Conservation (phyloP, 257 asterid genomes). For the Primulina eburnea region DNA sequence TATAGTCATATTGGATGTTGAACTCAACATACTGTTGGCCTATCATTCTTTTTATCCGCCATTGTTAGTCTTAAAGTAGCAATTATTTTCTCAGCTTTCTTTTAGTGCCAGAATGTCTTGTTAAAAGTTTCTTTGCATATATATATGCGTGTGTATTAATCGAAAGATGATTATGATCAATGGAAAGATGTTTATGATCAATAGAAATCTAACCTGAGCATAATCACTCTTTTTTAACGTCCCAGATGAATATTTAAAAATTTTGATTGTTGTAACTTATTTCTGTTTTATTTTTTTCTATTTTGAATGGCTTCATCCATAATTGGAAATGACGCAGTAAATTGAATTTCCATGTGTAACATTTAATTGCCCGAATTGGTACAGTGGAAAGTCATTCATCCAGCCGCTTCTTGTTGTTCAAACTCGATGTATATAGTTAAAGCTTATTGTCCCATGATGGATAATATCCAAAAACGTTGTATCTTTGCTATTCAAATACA, state of each 20-base stretch:
- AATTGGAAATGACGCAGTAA: not conserved
- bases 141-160: too few relatives aligned
- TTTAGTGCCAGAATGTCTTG: conserved; percentile 3
- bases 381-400: not conserved
- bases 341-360: not conserved
- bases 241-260: not conserved
- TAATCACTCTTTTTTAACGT: not conserved
- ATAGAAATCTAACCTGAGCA: not conserved
- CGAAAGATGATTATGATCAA: not conserved
- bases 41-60: conserved; percentile 4
- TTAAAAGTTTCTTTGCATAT: not conserved
- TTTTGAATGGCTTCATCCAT: not conserved
- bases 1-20: conserved; percentile 17
- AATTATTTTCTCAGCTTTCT: conserved; percentile 9
- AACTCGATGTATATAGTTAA: too few relatives aligned
- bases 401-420: not conserved
- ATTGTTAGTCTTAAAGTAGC: not conserved
- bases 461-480: not conserved
- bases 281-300: not conserved
- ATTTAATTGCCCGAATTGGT: not conserved
- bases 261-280: not conserved
- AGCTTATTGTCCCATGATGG: not conserved
- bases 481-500: not conserved
- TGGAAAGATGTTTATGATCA: not conserved
- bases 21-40: not conserved